A percentile compares a stretch with the other conserved stretches of the same genome.
Evolutionary conservation across 306 rosid species (phyloP).

Genomic region (Vicia sativa): DNA sequence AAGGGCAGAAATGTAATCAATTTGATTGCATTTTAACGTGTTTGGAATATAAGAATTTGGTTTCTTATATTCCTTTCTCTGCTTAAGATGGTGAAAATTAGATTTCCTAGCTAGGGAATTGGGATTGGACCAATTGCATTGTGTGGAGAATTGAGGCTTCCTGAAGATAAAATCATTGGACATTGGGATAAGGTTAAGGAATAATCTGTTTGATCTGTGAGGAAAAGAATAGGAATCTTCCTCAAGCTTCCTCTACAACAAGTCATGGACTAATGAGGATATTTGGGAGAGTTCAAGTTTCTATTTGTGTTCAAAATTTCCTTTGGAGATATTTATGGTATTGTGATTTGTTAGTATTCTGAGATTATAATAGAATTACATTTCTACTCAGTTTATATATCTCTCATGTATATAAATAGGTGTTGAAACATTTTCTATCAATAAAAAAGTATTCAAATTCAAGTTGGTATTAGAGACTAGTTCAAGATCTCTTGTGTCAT

Average conservation of each 20-base stretch:
- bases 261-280: too few relatives aligned
- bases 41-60: background rate
- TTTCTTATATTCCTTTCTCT: background rate
- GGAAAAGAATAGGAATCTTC: background rate
- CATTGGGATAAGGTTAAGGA: background rate
- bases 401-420: too few relatives aligned
- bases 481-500: too few relatives aligned
- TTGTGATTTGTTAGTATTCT: too few relatives aligned
- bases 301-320: too few relatives aligned
- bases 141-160: background rate
- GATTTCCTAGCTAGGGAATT: constrained; percentile 4
- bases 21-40: constrained; percentile 7
- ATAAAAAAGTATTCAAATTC: too few relatives aligned
- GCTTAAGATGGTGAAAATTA: background rate
- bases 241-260: background rate
- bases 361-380: too few relatives aligned
- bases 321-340: too few relatives aligned
- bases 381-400: too few relatives aligned
- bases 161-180: background rate
- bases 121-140: constrained; percentile 3
- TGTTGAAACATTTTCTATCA: too few relatives aligned
- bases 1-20: background rate
- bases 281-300: too few relatives aligned
- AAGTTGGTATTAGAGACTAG: too few relatives aligned
- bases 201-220: background rate